Percentiles rank a stretch among this genome's conserved stretches.
phyloP scores from a whole-genome alignment of 441 rosid species.

The Dalechampia spathulata region DNA sequence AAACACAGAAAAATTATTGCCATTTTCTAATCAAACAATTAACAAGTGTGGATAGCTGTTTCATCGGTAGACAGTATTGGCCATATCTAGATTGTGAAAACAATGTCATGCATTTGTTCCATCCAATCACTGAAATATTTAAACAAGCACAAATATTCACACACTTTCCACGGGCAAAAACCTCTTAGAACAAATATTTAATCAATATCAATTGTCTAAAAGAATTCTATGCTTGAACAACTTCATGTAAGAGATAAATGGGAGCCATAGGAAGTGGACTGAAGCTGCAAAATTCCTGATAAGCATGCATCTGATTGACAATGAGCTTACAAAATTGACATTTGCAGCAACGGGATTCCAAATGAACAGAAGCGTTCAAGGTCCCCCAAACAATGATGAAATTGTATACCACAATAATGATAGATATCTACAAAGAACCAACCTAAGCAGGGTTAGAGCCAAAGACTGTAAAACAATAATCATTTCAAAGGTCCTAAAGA shows the following conservation, averaged over 20 bases:
- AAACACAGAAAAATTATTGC: neutral
- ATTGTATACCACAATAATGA: too few relatives aligned
- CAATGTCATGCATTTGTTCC: too few relatives aligned
- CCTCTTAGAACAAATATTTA: neutral
- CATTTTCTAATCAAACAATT: neutral
- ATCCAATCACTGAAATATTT: neutral
- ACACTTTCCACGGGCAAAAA: neutral
- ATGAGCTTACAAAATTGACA: neutral
- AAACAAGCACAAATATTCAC: too few relatives aligned
- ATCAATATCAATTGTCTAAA: too few relatives aligned
- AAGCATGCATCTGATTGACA: too few relatives aligned
- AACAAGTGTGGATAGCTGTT: neutral
- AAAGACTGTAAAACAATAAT: too few relatives aligned
- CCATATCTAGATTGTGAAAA: neutral
- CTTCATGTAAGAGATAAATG: neutral
- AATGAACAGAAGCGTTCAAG: neutral
- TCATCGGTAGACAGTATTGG: neutral
- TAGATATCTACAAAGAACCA: too few relatives aligned
- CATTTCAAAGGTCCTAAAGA: too few relatives aligned
- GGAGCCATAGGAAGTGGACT: neutral
- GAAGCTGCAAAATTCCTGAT: neutral
- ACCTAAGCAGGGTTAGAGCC: too few relatives aligned
- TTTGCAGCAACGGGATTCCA: neutral
- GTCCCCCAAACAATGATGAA: neutral
- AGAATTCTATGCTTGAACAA: too few relatives aligned